Evolutionary conservation across 305 asterid species (phyloP).

Genomic region (Fraxinus xanthoxyloides): DNA sequence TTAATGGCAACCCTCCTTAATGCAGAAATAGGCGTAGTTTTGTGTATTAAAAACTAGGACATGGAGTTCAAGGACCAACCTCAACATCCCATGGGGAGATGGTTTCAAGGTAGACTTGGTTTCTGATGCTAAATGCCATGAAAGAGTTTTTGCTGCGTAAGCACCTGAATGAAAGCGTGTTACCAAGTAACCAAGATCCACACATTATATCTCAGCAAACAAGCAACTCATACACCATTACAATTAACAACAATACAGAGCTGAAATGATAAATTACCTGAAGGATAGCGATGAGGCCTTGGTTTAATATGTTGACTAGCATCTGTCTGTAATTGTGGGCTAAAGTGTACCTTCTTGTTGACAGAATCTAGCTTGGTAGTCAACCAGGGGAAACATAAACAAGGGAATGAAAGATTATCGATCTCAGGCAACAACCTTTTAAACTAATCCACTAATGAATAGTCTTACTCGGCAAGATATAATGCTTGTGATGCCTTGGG

Average conservation of each 20-base stretch:
- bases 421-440: slow-evolving; percentile 3
- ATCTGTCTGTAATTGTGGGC: slow-evolving; percentile 74
- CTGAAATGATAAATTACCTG: slow-evolving; percentile 47
- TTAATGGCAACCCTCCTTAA: background rate
- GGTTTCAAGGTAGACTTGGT: slow-evolving; percentile 63
- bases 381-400: slow-evolving; percentile 21
- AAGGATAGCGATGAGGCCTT: slow-evolving; percentile 57
- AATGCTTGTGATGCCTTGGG: slow-evolving; percentile 98
- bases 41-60: background rate
- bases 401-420: slow-evolving; percentile 21
- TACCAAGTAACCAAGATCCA: slow-evolving; percentile 1
- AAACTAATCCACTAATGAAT: slow-evolving; percentile 1
- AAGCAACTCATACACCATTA: background rate
- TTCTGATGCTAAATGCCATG: slow-evolving; percentile 98
- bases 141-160: slow-evolving; percentile 75
- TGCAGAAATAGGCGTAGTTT: background rate
- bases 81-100: slow-evolving; percentile 27
- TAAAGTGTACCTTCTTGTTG: slow-evolving; percentile 93
- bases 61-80: slow-evolving; percentile 31
- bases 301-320: slow-evolving; percentile 58
- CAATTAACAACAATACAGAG: slow-evolving; percentile 11
- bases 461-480: slow-evolving; percentile 80
- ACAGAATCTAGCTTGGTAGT: slow-evolving; percentile 52
- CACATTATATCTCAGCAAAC: background rate
- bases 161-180: slow-evolving; percentile 47